Base-by-base conservation (phyloP, 2,329 filamentous ascomycete genomes). In the Cladophialophora psammophila region DNA sequence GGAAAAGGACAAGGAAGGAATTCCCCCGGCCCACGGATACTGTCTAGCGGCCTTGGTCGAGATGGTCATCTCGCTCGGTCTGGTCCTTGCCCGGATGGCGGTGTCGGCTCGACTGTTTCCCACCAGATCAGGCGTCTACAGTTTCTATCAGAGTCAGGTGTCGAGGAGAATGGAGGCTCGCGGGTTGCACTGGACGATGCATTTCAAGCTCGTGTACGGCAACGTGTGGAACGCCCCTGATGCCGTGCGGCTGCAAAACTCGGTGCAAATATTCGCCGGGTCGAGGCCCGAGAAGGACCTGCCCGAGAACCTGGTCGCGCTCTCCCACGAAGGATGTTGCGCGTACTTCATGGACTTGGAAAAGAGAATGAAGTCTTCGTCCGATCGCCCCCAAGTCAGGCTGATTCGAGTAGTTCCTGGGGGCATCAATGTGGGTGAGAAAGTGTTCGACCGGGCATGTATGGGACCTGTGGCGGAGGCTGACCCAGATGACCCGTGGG, bases 221-320 rank as follows among this genome's bases (percentile, higher is more conserved):
- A 69, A 70, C 38, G 71, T 72, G 36, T 73, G 71, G 71, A 72
- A 72, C 45, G 71, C 68, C 12, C 64, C 65, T n/a, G 66, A 68
- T 56, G 67, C 68, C n/a, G 55, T 69, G 36, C 67, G 71, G 15
- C 60, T 73, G 26, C 62, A 65, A 35, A 72, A 65, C 32, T 64
- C 67, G n/a, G 63, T 66, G 26, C 67, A 70, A 50, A 65, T 73
- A 10, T 73, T 73, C 45, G 56, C 68, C 8, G 71, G 70, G 9
- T 69, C 66, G 13, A 64, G 71, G 38, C 71, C 71, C 7, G 18
- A 54, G 63, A 64, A 60, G 10, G 64, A 71, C 40, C 18, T 72
- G 15, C 66, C 68, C 12, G 65, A 68, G 12, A 73, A 72, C 56
- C 59, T 73, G 26, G 65, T 73, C 7, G 71, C 68, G 3, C 36